Conservation (phyloP, 148 eudicot genomes). For the Pouteria glomerata region DNA sequence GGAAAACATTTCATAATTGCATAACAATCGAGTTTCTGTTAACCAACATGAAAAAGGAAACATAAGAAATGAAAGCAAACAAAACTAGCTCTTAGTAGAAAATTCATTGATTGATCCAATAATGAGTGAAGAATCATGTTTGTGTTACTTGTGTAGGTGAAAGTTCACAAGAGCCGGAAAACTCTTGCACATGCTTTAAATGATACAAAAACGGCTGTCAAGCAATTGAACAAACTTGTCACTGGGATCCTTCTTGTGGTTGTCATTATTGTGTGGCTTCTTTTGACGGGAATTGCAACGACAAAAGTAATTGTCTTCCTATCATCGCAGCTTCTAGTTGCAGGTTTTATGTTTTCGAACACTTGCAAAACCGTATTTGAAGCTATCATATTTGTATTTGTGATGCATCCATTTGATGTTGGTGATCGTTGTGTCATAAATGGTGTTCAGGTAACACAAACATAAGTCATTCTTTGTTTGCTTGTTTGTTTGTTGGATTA, state of each 20-base stretch:
- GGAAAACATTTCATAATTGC: neutral
- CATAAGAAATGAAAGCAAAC: neutral
- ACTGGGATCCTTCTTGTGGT: slow-evolving; percentile 40
- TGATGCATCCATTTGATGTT: slow-evolving; percentile 78
- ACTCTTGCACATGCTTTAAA: slow-evolving; percentile 72
- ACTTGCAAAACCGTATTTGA: slow-evolving; percentile 71
- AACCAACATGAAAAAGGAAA: neutral
- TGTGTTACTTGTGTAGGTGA: slow-evolving; percentile 41
- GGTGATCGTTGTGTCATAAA: slow-evolving; percentile 74
- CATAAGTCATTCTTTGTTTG: neutral
- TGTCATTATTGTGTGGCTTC: slow-evolving; percentile 52
- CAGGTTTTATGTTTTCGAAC: slow-evolving; percentile 61
- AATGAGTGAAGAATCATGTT: neutral
- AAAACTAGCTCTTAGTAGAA: neutral
- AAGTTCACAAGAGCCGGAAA: slow-evolving; percentile 58
- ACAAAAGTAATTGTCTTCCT: slow-evolving; percentile 52
- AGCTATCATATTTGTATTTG: slow-evolving; percentile 67
- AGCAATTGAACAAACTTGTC: slow-evolving; percentile 56
- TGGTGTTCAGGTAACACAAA: slow-evolving; percentile 43
- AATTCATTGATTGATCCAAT: neutral
- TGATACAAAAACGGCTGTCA: slow-evolving; percentile 83
- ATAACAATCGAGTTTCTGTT: neutral
- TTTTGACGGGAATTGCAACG: slow-evolving; percentile 45
- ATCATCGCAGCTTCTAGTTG: slow-evolving; percentile 65
- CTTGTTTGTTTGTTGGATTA: no score